Base-by-base conservation (phyloP, 2,329 filamentous ascomycete genomes). In the Fusarium sp. region DNA sequence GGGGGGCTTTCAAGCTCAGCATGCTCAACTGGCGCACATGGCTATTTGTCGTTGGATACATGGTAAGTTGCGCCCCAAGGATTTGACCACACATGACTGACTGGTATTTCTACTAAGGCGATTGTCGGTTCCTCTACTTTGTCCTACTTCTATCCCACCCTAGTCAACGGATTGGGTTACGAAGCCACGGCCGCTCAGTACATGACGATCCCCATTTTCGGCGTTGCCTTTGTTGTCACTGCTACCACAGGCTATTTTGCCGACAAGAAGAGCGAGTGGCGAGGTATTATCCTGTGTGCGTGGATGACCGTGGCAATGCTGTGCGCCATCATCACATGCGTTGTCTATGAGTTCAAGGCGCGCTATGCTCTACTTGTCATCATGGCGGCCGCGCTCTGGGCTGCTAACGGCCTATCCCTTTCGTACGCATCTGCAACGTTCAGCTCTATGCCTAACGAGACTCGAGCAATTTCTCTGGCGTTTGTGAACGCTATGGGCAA, bases 401-500 rank as follows among this genome's bases (percentile, higher is more conserved):
- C 85, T 0, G 83, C 83, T 1, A 88, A 88, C 69, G 85, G 81
- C 1, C 78, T 85, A 0, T 79, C 83, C 0, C 77, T 89, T 7
- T 83, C 83, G 1, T 88, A 84, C 60, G 84, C 84, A 1, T 84
- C 84, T 4, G 82, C 83, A 0, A 85, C 83, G 1, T 87, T 88
- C 66, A 82, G 81, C 2, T 74, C 78, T 17, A 84, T 87, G 80
- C 78, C 80, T 20, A 80, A 80, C 1, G 85, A 88, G 68, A 81
- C 81, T 3, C 75, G 84, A 81, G 82, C 56, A 79, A 86, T 61
- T 78, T 79, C 45, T 5, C 74, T 88, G 31, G 86, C 85, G 2
- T 75, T 87, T 8, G 83, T 88, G 50, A 88, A 88, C 69, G 85
- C 84, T 1, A 78, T 87, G 71, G 86, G 85, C 4, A 88, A 88